A percentile compares a stretch with the other conserved stretches of the same genome.
Evolutionary conservation across 2,329 filamentous ascomycete species (phyloP).

Genomic region (Metarhizium robertsii): DNA sequence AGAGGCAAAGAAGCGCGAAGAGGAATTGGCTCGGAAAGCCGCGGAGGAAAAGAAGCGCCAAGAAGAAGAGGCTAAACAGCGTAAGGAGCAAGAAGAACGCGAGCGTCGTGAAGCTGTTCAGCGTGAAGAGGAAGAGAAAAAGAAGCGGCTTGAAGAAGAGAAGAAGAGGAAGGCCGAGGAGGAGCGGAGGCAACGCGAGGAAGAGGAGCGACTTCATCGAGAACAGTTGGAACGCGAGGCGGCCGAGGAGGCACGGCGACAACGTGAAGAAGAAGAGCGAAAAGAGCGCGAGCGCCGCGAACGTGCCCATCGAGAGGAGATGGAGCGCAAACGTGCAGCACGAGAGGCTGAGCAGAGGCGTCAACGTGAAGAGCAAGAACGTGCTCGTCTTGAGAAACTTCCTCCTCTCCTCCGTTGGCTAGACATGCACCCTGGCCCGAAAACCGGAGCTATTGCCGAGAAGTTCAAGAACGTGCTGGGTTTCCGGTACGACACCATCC

Average conservation of each 20-base stretch:
- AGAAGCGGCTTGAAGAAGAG: constrained; percentile 28
- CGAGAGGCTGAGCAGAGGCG: constrained; percentile 43
- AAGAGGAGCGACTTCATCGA: constrained; percentile 34
- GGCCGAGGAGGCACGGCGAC: constrained; percentile 37
- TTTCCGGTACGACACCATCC: constrained; percentile 55
- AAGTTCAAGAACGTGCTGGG: constrained; percentile 50
- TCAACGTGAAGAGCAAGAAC: constrained; percentile 45
- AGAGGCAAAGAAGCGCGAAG: constrained; percentile 27
- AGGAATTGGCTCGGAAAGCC: constrained; percentile 20
- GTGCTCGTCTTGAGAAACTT: constrained; percentile 43
- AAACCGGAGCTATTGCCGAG: constrained; percentile 37
- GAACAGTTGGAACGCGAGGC: constrained; percentile 39
- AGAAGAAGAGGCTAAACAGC: constrained; percentile 24
- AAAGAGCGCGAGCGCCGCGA: constrained; percentile 39
- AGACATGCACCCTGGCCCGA: constrained; percentile 41
- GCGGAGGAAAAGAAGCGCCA: constrained; percentile 23
- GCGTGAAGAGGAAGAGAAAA: constrained; percentile 27
- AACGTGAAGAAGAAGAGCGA: constrained; percentile 43
- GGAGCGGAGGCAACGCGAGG: constrained; percentile 29
- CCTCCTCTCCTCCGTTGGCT: constrained; percentile 55
- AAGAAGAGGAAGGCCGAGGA: constrained; percentile 28
- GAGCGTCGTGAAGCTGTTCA: constrained; percentile 24
- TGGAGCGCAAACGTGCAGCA: constrained; percentile 39
- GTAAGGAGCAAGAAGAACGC: constrained; percentile 20
- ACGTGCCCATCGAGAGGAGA: constrained; percentile 31